Evolutionary conservation across 2,329 filamentous ascomycete genomes (phyloP).

Genomic region (Alternaria sp.): DNA sequence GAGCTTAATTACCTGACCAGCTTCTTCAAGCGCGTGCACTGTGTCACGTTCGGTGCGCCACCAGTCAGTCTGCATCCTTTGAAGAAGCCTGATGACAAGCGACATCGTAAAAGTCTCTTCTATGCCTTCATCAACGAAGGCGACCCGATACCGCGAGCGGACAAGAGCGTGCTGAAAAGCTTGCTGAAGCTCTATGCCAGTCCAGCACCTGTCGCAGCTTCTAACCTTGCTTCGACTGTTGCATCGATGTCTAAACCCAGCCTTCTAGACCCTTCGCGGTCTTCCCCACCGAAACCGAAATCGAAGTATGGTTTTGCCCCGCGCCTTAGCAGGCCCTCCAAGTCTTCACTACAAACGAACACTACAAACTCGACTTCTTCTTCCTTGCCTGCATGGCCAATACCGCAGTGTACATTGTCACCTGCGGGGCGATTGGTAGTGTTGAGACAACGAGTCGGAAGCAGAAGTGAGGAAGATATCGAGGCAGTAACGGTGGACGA

Average conservation of each 20-base stretch:
- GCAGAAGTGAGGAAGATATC: conserved; percentile 59
- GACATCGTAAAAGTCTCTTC: conserved; percentile 72
- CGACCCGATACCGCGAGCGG: conserved; percentile 78
- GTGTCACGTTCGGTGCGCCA: conserved; percentile 84
- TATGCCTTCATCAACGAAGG: conserved; percentile 85
- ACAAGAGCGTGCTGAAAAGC: conserved; percentile 76
- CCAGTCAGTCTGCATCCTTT: conserved; percentile 77
- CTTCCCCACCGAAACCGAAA: conserved; percentile 20
- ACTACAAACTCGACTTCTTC: conserved; percentile 42
- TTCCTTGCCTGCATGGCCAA: conserved; percentile 62
- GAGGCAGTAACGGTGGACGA: conserved; percentile 73
- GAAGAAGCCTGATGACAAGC: conserved; percentile 57
- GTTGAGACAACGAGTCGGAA: conserved; percentile 53
- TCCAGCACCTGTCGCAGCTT: conserved; percentile 56
- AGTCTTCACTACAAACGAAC: conserved; percentile 31
- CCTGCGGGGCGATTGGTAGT: conserved; percentile 74
- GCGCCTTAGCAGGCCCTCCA: conserved; percentile 27
- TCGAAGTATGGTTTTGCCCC: conserved; percentile 14
- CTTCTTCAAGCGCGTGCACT: conserved; percentile 80
- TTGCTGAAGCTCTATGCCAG: conserved; percentile 73
- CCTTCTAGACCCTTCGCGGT: conserved; percentile 14
- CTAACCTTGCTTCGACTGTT: conserved; percentile 22
- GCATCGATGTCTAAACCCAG: conserved; percentile 35
- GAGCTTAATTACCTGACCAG: conserved; percentile 73
- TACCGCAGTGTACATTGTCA: conserved; percentile 71